A percentile compares a stretch with the other conserved stretches of the same genome.
phyloP scores from a whole-genome alignment of 2,329 filamentous ascomycete genomes.

The Venturia nashicola region DNA sequence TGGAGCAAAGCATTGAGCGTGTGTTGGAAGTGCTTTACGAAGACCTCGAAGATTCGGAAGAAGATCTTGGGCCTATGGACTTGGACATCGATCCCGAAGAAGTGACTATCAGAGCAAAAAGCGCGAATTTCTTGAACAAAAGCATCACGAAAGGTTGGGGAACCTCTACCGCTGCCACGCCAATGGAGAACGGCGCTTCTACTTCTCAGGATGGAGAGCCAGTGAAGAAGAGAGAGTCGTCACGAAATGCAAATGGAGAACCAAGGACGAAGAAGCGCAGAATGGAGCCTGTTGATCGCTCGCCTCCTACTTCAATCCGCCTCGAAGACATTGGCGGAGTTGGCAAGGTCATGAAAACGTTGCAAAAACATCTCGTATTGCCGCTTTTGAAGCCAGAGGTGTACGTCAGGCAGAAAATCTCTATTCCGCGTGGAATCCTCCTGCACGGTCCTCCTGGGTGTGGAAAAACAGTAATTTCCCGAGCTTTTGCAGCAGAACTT shows the following conservation, averaged over 20 bases:
- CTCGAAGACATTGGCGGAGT: conserved; percentile 67
- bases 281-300: conserved; percentile 44
- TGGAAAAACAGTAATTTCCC: conserved; percentile 74
- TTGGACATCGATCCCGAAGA: conserved; percentile 27
- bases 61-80: conserved; percentile 38
- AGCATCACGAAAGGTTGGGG: conserved; percentile 49
- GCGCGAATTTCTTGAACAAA: conserved; percentile 51
- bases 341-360: conserved; percentile 55
- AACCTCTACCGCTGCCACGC: conserved; percentile 15
- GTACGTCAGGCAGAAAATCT: conserved; percentile 50
- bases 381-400: conserved; percentile 57
- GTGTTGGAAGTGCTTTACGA: conserved; percentile 64
- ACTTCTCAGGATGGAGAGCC: conserved; percentile 20
- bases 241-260: conserved; percentile 49
- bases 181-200: conserved; percentile 9
- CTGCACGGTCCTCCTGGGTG: conserved; percentile 77
- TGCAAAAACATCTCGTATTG: conserved; percentile 60
- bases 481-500: conserved; percentile 64
- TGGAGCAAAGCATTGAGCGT: conserved; percentile 78
- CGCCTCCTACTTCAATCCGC: conserved; percentile 53
- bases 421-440: conserved; percentile 61
- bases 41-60: conserved; percentile 43
- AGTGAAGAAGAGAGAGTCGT: conserved; percentile 32
- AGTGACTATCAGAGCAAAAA: conserved; percentile 11
- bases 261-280: conserved; percentile 55